A percentile compares a stretch with the other conserved stretches of the same genome.
phyloP scores from a whole-genome alignment of 2,329 filamentous ascomycete genomes.

The Fusarium tupiense region DNA sequence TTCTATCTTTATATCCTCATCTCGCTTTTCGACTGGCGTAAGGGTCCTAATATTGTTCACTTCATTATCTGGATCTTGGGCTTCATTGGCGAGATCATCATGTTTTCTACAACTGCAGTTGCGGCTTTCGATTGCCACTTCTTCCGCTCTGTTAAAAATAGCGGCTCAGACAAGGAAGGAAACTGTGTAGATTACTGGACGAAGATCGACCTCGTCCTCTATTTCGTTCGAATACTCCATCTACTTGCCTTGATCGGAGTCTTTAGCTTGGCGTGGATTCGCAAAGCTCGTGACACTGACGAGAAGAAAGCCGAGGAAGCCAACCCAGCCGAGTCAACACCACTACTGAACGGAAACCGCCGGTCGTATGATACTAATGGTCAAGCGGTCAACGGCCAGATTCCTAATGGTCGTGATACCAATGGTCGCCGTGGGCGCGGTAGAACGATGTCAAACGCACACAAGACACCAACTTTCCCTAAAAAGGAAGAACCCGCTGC shows the following conservation, averaged over 20 bases:
- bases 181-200: slow-evolving; percentile 53
- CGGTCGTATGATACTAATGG: slow-evolving; percentile 50
- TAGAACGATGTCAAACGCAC: slow-evolving; percentile 53
- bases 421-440: slow-evolving; percentile 48
- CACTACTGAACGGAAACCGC: slow-evolving; percentile 63
- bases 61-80: slow-evolving; percentile 81
- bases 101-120: slow-evolving; percentile 74
- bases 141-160: slow-evolving; percentile 53
- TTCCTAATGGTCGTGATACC: slow-evolving; percentile 26
- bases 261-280: slow-evolving; percentile 54
- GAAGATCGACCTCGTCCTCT: slow-evolving; percentile 70
- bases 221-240: slow-evolving; percentile 74
- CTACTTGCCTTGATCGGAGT: slow-evolving; percentile 68
- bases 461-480: slow-evolving; percentile 45
- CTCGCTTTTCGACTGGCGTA: slow-evolving; percentile 83
- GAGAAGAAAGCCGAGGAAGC: slow-evolving; percentile 52
- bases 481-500: slow-evolving; percentile 72
- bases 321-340: slow-evolving; percentile 66
- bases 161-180: slow-evolving; percentile 40
- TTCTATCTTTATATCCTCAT: slow-evolving; percentile 87
- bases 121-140: slow-evolving; percentile 75
- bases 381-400: slow-evolving; percentile 38
- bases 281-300: slow-evolving; percentile 52
- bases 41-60: slow-evolving; percentile 83
- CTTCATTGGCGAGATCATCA: slow-evolving; percentile 75